Conservation (phyloP, 2,329 filamentous ascomycete genomes). For the Sporothrix variecibatus region DNA sequence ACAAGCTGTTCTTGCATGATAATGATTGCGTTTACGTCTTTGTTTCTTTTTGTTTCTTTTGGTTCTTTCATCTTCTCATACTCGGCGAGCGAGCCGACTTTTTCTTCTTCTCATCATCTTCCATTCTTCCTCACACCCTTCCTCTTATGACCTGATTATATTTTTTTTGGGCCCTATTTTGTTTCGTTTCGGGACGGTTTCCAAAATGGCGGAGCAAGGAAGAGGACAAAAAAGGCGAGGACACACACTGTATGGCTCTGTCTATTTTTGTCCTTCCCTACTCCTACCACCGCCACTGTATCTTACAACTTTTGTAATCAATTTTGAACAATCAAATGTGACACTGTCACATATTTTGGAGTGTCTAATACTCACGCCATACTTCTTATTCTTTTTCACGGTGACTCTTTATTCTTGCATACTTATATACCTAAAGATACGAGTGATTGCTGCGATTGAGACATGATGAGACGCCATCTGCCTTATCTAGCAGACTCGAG, state of each 20-base stretch:
- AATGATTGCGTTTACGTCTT: constrained; percentile 5
- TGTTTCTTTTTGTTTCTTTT: constrained; percentile 14
- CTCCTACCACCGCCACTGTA: not conserved
- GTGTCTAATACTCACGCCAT: not conserved
- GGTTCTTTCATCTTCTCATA: not conserved
- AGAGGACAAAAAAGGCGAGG: not conserved
- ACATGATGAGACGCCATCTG: constrained; percentile 3
- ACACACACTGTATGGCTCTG: not conserved
- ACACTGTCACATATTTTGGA: not conserved
- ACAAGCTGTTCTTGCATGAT: not conserved
- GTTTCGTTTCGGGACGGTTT: constrained; percentile 18
- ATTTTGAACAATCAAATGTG: not conserved
- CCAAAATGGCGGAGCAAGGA: not conserved
- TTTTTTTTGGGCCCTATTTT: constrained; percentile 5
- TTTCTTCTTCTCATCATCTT: not conserved
- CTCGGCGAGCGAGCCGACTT: constrained; percentile 8
- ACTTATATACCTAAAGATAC: not conserved
- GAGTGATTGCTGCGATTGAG: constrained; percentile 11
- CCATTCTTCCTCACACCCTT: not conserved
- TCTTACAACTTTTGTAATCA: constrained; percentile 15
- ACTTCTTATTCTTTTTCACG: not conserved
- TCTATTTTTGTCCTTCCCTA: not conserved
- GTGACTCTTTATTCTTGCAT: not conserved
- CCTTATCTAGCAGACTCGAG: not conserved
- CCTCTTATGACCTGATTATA: constrained; percentile 11